These are phyloP conservation scores for Coniochaeta sp. DNA, from an alignment of 2,329 filamentous ascomycete genomes.

Conservation along the genomic window DNA sequence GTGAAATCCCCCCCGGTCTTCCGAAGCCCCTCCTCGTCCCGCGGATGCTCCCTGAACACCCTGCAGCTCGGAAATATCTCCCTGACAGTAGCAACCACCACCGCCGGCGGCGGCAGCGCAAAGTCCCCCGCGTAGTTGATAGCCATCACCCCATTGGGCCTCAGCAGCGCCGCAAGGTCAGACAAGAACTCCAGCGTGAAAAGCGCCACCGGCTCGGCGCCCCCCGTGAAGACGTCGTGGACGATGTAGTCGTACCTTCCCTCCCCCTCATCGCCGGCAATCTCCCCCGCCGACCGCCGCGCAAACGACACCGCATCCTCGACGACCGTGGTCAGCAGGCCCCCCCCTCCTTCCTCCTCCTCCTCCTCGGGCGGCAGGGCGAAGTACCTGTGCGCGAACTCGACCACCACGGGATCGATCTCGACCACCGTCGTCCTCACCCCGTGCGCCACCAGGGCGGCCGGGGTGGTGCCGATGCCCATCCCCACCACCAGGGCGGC, in stretches of 20 bases:
- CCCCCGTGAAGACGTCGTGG: constrained; percentile 96
- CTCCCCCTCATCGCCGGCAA: constrained; percentile 10
- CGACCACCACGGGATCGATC: constrained; percentile 82
- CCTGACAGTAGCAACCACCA: constrained; percentile 76
- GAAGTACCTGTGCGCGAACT: constrained; percentile 80
- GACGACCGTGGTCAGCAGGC: constrained; percentile 64
- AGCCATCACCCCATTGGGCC: constrained; percentile 73
- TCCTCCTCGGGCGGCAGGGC: constrained; percentile 56
- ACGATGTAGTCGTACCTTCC: constrained; percentile 79
- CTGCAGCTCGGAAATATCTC: constrained; percentile 83
- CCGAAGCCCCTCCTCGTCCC: constrained; percentile 38
- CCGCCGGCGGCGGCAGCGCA: constrained; percentile 62
- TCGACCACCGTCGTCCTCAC: constrained; percentile 93
- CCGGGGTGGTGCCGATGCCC: constrained; percentile 85
- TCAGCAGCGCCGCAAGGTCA: constrained; percentile 63
- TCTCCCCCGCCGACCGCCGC: constrained; percentile 26
- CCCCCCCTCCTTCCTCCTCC: too few species aligned
- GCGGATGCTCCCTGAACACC: constrained; percentile 73
- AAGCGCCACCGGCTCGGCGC: constrained; percentile 79
- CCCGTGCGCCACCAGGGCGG: constrained; percentile 77
- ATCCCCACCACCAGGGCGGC: constrained; percentile 85
- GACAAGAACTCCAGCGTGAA: constrained; percentile 82
- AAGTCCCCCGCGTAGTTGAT: constrained; percentile 97
- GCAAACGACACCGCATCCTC: constrained; percentile 74
- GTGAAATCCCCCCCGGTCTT: constrained; percentile 63